These are phyloP conservation scores for Hypoxylon sp. DNA, from an alignment of 2,329 filamentous ascomycete genomes.

Conservation along the genomic window DNA sequence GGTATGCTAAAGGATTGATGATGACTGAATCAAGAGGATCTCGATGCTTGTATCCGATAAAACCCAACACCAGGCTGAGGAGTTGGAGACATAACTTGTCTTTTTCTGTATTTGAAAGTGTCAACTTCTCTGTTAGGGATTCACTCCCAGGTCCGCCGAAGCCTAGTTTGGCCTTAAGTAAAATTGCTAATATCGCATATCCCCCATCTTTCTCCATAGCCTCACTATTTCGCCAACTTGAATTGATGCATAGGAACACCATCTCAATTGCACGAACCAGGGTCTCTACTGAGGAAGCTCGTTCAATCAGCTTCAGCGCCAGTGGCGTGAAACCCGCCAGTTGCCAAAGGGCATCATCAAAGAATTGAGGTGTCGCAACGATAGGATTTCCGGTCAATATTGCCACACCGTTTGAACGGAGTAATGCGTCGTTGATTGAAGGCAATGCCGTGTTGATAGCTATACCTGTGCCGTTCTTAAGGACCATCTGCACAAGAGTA, in stretches of 20 bases:
- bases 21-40: constrained; percentile 90
- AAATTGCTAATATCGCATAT: constrained; percentile 87
- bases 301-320: constrained; percentile 86
- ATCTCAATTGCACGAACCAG: constrained; percentile 85
- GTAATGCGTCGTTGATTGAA: constrained; percentile 89
- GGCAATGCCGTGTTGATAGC: constrained; percentile 91
- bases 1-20: constrained; percentile 94
- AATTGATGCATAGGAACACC: constrained; percentile 86
- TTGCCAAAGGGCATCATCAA: constrained; percentile 94
- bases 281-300: constrained; percentile 77
- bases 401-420: constrained; percentile 83
- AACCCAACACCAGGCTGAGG: constrained; percentile 82
- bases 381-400: constrained; percentile 87
- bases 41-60: constrained; percentile 89
- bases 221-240: constrained; percentile 97
- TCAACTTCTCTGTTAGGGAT: constrained; percentile 59
- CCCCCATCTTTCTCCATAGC: constrained; percentile 97
- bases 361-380: constrained; percentile 82
- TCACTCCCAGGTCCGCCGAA: constrained; percentile 59
- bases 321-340: constrained; percentile 92
- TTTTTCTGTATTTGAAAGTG: constrained; percentile 67
- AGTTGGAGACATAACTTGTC: constrained; percentile 73
- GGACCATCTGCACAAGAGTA: constrained; percentile 77
- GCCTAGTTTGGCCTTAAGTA: constrained; percentile 87
- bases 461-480: constrained; percentile 81